phyloP scores from a whole-genome alignment of 2,329 filamentous ascomycete species.

The Nothophoma quercina region DNA sequence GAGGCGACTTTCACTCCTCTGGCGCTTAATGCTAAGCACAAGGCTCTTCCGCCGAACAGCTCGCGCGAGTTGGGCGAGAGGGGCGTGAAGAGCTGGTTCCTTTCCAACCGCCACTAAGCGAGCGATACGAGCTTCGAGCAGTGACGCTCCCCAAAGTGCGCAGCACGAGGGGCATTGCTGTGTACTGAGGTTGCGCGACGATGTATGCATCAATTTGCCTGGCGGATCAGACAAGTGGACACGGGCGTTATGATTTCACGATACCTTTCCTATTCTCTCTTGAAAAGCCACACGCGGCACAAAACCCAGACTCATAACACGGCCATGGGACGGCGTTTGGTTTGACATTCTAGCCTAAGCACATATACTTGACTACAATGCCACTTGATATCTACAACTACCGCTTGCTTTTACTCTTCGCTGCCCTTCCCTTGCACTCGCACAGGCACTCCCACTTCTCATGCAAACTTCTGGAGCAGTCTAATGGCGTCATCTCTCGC shows the following conservation, averaged over 20 bases:
- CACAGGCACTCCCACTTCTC: no score
- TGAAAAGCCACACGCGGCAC: slow-evolving; percentile 20
- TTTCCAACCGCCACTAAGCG: slow-evolving; percentile 42
- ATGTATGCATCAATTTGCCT: slow-evolving; percentile 19
- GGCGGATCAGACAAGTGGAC: slow-evolving; percentile 16
- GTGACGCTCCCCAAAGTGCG: slow-evolving; percentile 1
- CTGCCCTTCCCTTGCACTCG: background rate
- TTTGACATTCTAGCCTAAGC: background rate
- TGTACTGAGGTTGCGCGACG: no score
- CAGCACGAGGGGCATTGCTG: no score
- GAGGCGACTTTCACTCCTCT: slow-evolving; percentile 43
- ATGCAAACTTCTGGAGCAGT: no score
- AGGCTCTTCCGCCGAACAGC: slow-evolving; percentile 32
- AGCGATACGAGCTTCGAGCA: background rate
- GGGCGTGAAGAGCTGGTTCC: slow-evolving; percentile 34
- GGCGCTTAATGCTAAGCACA: slow-evolving; percentile 45
- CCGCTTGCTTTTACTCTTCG: background rate
- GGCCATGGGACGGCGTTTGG: slow-evolving; percentile 15
- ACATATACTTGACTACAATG: slow-evolving; percentile 9
- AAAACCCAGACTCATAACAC: slow-evolving; percentile 15
- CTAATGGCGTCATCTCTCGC: background rate
- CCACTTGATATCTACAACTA: background rate
- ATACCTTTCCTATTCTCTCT: slow-evolving; percentile 28
- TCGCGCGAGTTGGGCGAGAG: slow-evolving; percentile 31
- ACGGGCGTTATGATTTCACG: slow-evolving; percentile 27